A percentile compares a stretch with the other conserved stretches of the same genome.
These are phyloP conservation scores for Pythium brassicae DNA, from an alignment of 352 stramenopile genomes.

Conservation along the genomic window DNA sequence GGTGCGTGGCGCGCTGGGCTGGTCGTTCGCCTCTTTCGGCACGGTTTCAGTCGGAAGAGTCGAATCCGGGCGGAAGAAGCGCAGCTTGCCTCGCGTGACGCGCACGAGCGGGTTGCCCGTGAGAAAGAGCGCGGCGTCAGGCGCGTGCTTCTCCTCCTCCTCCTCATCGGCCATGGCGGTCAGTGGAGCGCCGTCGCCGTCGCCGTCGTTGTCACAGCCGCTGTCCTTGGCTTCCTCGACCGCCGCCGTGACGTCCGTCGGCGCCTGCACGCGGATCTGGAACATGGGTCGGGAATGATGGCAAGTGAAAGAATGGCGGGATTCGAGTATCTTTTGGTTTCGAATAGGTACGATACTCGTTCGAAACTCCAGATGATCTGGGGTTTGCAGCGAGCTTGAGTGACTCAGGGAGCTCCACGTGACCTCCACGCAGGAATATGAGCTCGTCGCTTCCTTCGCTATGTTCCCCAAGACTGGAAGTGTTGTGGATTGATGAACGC, in stretches of 20 bases:
- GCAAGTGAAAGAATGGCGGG: neutral
- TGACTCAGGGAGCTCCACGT: no score
- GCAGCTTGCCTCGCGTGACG: constrained; percentile 70
- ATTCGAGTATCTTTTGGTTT: neutral
- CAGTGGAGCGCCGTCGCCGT: no score
- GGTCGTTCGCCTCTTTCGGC: neutral
- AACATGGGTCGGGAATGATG: constrained; percentile 42
- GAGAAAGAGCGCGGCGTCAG: constrained; percentile 45
- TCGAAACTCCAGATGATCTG: no score
- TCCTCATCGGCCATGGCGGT: neutral
- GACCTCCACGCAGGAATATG: no score
- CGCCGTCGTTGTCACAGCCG: constrained; percentile 22
- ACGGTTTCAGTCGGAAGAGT: no score
- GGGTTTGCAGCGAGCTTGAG: no score
- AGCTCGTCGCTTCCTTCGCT: no score
- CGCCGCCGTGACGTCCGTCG: constrained; percentile 3
- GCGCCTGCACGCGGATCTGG: constrained; percentile 75
- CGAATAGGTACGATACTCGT: neutral
- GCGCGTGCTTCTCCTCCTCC: constrained; percentile 21
- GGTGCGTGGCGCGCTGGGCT: neutral
- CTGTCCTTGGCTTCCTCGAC: constrained; percentile 30
- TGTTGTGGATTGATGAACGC: no score
- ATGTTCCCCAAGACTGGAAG: no score
- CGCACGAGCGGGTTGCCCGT: constrained; percentile 77
- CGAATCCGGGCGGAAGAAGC: constrained; percentile 71